Conservation (phyloP, 1,139 yeast genomes). For the Meyerozyma sp. region DNA sequence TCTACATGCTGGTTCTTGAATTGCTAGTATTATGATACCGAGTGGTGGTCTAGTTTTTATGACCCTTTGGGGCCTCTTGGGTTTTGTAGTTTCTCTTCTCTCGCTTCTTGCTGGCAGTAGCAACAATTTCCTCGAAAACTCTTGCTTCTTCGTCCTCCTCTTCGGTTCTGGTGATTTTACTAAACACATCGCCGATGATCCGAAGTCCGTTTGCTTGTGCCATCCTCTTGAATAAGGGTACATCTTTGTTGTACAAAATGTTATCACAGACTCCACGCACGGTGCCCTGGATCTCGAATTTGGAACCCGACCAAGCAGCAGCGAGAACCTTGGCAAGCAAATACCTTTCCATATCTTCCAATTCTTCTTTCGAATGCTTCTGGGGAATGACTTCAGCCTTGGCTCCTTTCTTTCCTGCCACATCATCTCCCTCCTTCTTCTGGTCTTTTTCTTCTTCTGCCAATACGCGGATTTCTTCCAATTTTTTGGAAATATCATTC, state of each 20-base stretch:
- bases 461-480: neutral
- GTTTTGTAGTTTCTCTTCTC: constrained; percentile 33
- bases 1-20: too few species aligned
- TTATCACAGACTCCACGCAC: constrained; percentile 80
- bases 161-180: constrained; percentile 61
- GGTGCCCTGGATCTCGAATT: constrained; percentile 85
- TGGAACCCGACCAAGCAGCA: constrained; percentile 96
- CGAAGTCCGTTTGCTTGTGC: constrained; percentile 79
- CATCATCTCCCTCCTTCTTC: constrained; percentile 1
- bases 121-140: constrained; percentile 84
- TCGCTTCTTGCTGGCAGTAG: constrained; percentile 85
- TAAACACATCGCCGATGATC: constrained; percentile 70
- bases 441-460: constrained; percentile 4
- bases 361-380: constrained; percentile 71
- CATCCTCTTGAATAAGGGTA: constrained; percentile 48
- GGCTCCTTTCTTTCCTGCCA: constrained; percentile 6
- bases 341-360: constrained; percentile 81
- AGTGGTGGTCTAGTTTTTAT: neutral
- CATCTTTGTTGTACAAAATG: constrained; percentile 61
- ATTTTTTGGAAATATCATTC: constrained; percentile 10
- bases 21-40: too few species aligned
- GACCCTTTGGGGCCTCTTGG: neutral
- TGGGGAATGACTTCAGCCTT: constrained; percentile 26
- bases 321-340: constrained; percentile 87
- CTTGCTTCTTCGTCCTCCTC: constrained; percentile 91